These are phyloP conservation scores for Melanomma pulvis-pyrius DNA, from an alignment of 495 filamentous ascomycete species.

Conservation along the genomic window DNA sequence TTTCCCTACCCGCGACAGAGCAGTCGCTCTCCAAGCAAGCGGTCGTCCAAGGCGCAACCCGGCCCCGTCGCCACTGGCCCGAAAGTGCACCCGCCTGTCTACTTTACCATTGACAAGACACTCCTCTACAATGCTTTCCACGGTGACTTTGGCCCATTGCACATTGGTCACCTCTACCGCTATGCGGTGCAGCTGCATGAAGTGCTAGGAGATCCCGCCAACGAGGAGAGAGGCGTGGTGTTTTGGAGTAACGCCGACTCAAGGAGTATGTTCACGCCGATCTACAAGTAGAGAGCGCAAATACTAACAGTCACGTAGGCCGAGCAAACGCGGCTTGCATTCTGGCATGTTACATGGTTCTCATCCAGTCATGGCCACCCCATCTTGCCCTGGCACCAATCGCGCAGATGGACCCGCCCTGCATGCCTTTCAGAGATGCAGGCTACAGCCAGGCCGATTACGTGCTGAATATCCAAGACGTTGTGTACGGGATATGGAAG, in stretches of 20 bases:
- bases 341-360: conserved; percentile 95
- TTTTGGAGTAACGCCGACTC: conserved; percentile 94
- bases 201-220: conserved; percentile 82
- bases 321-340: conserved; percentile 96
- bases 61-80: conserved; percentile 52
- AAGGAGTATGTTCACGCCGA: conserved; percentile 63
- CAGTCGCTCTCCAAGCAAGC: conserved; percentile 71
- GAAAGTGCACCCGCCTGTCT: conserved; percentile 70
- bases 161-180: conserved; percentile 94
- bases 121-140: conserved; percentile 98
- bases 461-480: conserved; percentile 88
- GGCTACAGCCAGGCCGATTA: conserved; percentile 99
- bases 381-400: conserved; percentile 96
- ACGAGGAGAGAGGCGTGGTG: conserved; percentile 81
- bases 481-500: conserved; percentile 98
- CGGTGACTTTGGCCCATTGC: conserved; percentile 95
- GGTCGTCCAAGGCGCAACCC: conserved; percentile 66
- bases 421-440: conserved; percentile 98
- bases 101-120: conserved; percentile 92
- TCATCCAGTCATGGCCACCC: conserved; percentile 97
- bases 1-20: conserved; percentile 77
- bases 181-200: conserved; percentile 96
- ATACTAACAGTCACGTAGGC: conserved; percentile 48
- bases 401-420: conserved; percentile 89
- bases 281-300: background rate